Conservation (phyloP, 1,284 basidiomycete genomes). For the Phylloboletellus chloephorus region DNA sequence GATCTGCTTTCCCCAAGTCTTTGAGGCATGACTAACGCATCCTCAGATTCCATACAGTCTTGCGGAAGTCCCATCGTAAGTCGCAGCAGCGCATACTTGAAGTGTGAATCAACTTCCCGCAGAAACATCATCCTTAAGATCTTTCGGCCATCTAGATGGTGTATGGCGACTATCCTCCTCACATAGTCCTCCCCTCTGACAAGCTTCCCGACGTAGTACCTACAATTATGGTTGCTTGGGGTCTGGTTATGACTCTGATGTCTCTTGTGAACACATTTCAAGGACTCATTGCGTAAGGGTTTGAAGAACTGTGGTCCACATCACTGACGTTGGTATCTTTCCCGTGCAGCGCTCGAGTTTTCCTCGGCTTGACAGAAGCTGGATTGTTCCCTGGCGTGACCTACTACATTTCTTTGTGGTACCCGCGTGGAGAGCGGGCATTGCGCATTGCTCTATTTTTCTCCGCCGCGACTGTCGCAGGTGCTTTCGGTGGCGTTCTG, state of each 20-base stretch:
- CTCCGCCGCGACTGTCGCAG: constrained; percentile 47
- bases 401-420: constrained; percentile 48
- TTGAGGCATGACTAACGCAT: not conserved
- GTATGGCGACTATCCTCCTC: constrained; percentile 26
- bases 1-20: not conserved
- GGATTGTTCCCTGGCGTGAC: constrained; percentile 47
- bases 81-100: not conserved
- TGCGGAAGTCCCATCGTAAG: constrained; percentile 47
- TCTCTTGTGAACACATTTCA: constrained; percentile 34
- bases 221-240: constrained; percentile 47
- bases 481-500: constrained; percentile 32
- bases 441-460: constrained; percentile 48
- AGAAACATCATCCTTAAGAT: constrained; percentile 46
- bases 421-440: constrained; percentile 41
- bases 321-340: constrained; percentile 4
- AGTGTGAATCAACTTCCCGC: constrained; percentile 5
- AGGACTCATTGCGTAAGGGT: constrained; percentile 26
- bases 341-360: constrained; percentile 38
- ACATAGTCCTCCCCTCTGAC: constrained; percentile 2
- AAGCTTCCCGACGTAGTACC: constrained; percentile 34
- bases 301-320: not conserved
- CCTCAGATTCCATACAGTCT: constrained; percentile 41
- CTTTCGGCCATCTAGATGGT: constrained; percentile 44
- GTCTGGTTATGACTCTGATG: constrained; percentile 40
- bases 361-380: constrained; percentile 45